Evolutionary conservation across 805 yeast species (phyloP).

Genomic region (Wickerhamia fluorescens): DNA sequence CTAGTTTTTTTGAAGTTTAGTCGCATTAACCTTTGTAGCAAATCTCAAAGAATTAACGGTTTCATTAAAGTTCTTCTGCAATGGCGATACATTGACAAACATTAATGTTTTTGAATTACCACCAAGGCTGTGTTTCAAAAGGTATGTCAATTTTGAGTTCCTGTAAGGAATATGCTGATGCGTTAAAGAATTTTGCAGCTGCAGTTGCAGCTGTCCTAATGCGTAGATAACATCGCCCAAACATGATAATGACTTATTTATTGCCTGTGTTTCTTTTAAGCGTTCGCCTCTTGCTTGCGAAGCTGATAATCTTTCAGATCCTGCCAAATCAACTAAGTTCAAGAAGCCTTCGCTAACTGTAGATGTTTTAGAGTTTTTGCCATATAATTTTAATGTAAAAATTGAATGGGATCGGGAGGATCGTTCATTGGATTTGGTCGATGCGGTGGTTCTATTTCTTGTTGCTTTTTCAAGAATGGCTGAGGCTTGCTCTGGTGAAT

Average conservation of each 20-base stretch:
- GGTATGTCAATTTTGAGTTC: slow-evolving; percentile 70
- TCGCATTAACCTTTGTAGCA: slow-evolving; percentile 74
- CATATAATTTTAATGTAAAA: slow-evolving; percentile 56
- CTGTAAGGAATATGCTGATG: slow-evolving; percentile 57
- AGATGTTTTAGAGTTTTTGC: slow-evolving; percentile 44
- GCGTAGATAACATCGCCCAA: slow-evolving; percentile 86
- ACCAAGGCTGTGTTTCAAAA: slow-evolving; percentile 74
- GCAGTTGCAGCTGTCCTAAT: too few species aligned
- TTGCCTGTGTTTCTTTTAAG: slow-evolving; percentile 79
- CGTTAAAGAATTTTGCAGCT: too few species aligned
- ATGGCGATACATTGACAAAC: slow-evolving; percentile 86
- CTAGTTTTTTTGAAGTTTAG: slow-evolving; percentile 19
- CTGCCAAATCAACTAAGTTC: slow-evolving; percentile 87
- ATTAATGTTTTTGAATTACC: slow-evolving; percentile 86
- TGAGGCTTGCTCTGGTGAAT: slow-evolving; percentile 42
- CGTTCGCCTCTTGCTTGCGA: slow-evolving; percentile 79
- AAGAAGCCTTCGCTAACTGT: slow-evolving; percentile 50
- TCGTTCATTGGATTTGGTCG: slow-evolving; percentile 72
- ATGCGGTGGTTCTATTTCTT: slow-evolving; percentile 65
- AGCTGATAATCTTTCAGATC: slow-evolving; percentile 75
- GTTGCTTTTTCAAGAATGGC: slow-evolving; percentile 47
- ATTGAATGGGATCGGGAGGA: slow-evolving; percentile 92
- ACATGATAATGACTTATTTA: slow-evolving; percentile 80
- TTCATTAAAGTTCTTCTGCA: slow-evolving; percentile 56
- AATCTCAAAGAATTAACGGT: slow-evolving; percentile 80